Percentiles rank a stretch among this genome's conserved stretches.
Evolutionary conservation across 2,329 filamentous ascomycete genomes (phyloP).

Genomic region (Phoma herbarum): DNA sequence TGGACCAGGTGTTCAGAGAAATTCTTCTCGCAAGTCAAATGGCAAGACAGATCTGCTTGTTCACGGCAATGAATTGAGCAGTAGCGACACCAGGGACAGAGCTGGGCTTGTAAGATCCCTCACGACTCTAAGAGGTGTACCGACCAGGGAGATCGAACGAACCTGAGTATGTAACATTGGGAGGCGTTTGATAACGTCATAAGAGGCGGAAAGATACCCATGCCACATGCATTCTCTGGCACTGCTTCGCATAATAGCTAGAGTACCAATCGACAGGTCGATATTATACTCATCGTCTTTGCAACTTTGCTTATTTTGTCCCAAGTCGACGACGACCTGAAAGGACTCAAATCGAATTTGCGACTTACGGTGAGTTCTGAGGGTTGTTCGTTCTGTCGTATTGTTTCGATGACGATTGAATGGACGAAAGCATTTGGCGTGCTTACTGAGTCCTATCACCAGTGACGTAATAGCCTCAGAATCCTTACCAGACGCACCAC

Average conservation of each 20-base stretch:
- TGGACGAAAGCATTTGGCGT: not conserved
- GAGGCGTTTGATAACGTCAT: not conserved
- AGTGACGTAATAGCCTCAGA: constrained; percentile 8
- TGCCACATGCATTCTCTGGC: not conserved
- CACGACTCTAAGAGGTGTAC: constrained; percentile 1
- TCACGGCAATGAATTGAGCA: constrained; percentile 47
- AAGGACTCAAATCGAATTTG: too few relatives aligned
- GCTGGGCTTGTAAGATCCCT: constrained; percentile 3
- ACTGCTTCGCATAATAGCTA: not conserved
- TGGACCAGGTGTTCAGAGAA: constrained; percentile 51
- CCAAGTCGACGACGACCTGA: too few relatives aligned
- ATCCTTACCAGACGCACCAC: not conserved
- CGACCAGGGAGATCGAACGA: constrained; percentile 2
- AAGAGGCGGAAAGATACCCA: constrained; percentile 9
- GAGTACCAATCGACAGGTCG: not conserved
- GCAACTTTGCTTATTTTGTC: not conserved
- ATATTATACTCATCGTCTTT: not conserved
- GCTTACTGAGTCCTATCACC: constrained; percentile 8
- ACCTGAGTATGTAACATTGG: not conserved
- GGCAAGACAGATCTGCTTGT: constrained; percentile 49
- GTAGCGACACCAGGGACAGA: not conserved
- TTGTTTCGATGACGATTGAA: not conserved
- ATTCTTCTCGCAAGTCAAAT: constrained; percentile 50
- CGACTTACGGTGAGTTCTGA: too few relatives aligned
- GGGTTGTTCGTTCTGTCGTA: not conserved